phyloP scores from a whole-genome alignment of 768 basidiomycete genomes.

The Pleurotus giganteus region DNA sequence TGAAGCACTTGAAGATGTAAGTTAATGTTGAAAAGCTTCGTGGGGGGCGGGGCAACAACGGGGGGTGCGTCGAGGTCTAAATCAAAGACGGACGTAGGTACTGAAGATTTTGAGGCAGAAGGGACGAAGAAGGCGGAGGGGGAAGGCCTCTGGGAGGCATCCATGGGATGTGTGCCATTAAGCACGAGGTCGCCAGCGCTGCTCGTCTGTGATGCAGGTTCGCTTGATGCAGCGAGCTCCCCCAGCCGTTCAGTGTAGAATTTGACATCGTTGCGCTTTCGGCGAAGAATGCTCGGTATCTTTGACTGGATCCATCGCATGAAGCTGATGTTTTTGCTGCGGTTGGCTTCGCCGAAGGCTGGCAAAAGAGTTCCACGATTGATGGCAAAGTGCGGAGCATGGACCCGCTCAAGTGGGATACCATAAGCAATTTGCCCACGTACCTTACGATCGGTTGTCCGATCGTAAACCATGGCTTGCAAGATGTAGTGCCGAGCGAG shows the following conservation, averaged over 20 bases:
- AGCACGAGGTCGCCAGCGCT: background rate
- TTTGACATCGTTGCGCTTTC: constrained; percentile 46
- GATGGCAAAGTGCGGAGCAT: constrained; percentile 51
- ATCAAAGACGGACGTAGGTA: constrained; percentile 27
- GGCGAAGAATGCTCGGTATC: constrained; percentile 40
- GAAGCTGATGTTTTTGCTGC: constrained; percentile 54
- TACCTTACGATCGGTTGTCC: constrained; percentile 26
- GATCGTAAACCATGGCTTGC: constrained; percentile 49
- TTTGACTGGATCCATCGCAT: constrained; percentile 59
- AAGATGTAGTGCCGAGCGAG: constrained; percentile 68
- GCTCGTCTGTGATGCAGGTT: background rate
- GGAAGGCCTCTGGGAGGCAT: background rate
- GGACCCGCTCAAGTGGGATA: constrained; percentile 31
- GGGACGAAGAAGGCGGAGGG: constrained; percentile 4
- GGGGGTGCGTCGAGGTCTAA: constrained; percentile 32
- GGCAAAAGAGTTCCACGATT: constrained; percentile 57
- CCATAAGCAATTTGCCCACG: constrained; percentile 26
- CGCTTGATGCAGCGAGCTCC: constrained; percentile 8
- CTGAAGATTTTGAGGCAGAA: constrained; percentile 1
- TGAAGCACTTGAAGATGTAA: constrained; percentile 56
- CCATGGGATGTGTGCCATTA: background rate
- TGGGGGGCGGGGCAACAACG: constrained; percentile 17
- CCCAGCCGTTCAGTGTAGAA: constrained; percentile 37
- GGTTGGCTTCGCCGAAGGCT: constrained; percentile 56
- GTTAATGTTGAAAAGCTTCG: constrained; percentile 47